Base-by-base conservation (phyloP, 257 asterid genomes). In the Rauvolfia tetraphylla region DNA sequence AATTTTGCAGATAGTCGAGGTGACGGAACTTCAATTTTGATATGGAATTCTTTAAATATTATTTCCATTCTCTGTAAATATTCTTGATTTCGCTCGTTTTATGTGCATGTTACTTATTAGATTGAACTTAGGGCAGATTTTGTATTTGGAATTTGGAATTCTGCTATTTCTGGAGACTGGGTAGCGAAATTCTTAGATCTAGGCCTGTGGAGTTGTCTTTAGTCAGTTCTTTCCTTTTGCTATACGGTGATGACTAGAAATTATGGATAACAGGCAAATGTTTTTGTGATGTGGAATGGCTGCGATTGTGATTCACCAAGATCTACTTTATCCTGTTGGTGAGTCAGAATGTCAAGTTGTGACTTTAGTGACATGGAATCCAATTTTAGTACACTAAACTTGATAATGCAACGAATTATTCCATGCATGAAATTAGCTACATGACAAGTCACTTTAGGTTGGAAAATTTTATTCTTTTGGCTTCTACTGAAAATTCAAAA, bases 1-100 rank as follows among this genome's bases (percentile, higher is more conserved):
- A 95, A 92, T 79, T 95, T 95, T 66, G 97, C 99, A 0, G 98
- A 95, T 86, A 90, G 91, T 87, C 89, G 92, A 91, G 99, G 99
- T 92, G 84, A 87, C 66, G 65, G 74, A 53, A n/a, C 39, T 29
- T 68, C 18, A 33, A 59, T 57, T 72, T 48, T 73, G 49, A 15
- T 22, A 68, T 53, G 65, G n/a, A 41, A 20, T 65, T 75, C 18
- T 20, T 65, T 1, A 18, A 65, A 36, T 36, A 65, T 38, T 33
- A 6, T 63, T 33, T 15, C 25, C 3, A 6, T 63, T 34, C n/a
- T 34, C n/a, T 34, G 15, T 1, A 46, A 58, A 27, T 3, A 5
- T 63, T 17, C 46, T 36, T 31, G n/a, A 44, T 75, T 63, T 12
- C 42, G 23, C 17, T 15, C 34, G 23, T 12, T 48, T 62, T 10